Evolutionary conservation across 2,329 filamentous ascomycete genomes (phyloP), one percentile per base, ranked within the genome.

Genomic region (Diplodia seriata): DNA sequence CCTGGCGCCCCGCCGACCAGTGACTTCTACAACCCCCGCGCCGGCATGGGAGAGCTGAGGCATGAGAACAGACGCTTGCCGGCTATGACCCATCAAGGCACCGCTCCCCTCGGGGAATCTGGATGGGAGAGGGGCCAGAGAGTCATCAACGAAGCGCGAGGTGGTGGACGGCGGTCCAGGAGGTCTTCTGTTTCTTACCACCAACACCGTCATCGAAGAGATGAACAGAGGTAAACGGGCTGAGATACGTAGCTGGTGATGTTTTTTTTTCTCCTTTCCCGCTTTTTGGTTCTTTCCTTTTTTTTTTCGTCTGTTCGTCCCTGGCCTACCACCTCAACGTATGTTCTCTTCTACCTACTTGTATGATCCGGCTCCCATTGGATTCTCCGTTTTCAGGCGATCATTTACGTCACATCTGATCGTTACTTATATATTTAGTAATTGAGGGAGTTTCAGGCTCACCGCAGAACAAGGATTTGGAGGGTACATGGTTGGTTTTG

Each of bases 81-180:
- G 14, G 26, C 15, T 11, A 31, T 55, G 23, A 33, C 51, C n/a
- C 29, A 55, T 54, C 15, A 29, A 15, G 15, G 33, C 12, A 14
- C n/a, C 2, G 20, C 23, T 40, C 4, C 20, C 4, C 11, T 14
- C 2, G 26, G 59, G 26, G 59, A 63, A 18, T 38, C 47, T 29
- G 59, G 59, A 11, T 15, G 59, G 31, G 29, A 63, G 59, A 63
- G 59, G 29, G 59, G 59, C 4, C 18, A 63, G n/a, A 63, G 59
- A 29, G 43, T 63, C 3, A 38, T 63, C n/a, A 15, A 26, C 5
- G 29, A 63, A 31, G 59, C 47, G 31, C 43, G 43, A 43, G 26
- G 29, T 5, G 47, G 47, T 11, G 36, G 59, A 20, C 36, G 31
- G 7, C 49, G 40, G 15, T 47, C 43, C n/a, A 20, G 43, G 4